Evolutionary conservation across 2,329 filamentous ascomycete genomes (phyloP).

Genomic region (Calonectria pteridis): DNA sequence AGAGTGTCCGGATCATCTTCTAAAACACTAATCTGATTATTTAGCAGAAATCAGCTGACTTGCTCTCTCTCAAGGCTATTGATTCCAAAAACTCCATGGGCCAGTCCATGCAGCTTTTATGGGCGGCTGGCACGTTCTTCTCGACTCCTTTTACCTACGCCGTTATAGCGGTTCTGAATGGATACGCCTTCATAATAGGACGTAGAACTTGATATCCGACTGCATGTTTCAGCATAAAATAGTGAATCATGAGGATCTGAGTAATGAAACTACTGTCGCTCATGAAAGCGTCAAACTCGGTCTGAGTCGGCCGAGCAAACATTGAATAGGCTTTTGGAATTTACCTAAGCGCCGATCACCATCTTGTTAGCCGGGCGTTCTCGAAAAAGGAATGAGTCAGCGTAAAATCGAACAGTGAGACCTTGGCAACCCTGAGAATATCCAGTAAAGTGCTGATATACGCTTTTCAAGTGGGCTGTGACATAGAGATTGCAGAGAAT

Average conservation of each 20-base stretch:
- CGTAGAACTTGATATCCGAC: slow-evolving; percentile 2
- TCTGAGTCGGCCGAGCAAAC: not conserved
- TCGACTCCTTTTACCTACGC: slow-evolving; percentile 13
- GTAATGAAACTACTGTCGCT: slow-evolving; percentile 9
- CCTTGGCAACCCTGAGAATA: not conserved
- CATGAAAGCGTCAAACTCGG: slow-evolving; percentile 24
- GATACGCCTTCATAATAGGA: slow-evolving; percentile 13
- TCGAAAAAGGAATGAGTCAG: too few relatives aligned
- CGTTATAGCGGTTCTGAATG: not conserved
- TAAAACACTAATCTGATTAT: not conserved
- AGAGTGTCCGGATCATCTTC: not conserved
- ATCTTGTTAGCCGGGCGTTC: not conserved
- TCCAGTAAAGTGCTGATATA: not conserved
- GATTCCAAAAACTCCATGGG: slow-evolving; percentile 15
- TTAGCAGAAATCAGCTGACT: too few relatives aligned
- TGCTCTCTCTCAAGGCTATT: not conserved
- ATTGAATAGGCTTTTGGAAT: slow-evolving; percentile 6
- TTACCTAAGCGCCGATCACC: not conserved
- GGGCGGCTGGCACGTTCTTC: not conserved
- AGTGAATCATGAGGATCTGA: slow-evolving; percentile 27
- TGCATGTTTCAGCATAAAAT: slow-evolving; percentile 26
- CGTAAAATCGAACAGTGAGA: not conserved
- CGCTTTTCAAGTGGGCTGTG: not conserved
- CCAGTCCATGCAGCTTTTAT: slow-evolving; percentile 22
- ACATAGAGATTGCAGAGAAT: slow-evolving; percentile 11